Evolutionary conservation across 192 early-diverging fungal genomes (phyloP), one percentile per base, ranked within the genome.

Genomic region (Thamnidium elegans): DNA sequence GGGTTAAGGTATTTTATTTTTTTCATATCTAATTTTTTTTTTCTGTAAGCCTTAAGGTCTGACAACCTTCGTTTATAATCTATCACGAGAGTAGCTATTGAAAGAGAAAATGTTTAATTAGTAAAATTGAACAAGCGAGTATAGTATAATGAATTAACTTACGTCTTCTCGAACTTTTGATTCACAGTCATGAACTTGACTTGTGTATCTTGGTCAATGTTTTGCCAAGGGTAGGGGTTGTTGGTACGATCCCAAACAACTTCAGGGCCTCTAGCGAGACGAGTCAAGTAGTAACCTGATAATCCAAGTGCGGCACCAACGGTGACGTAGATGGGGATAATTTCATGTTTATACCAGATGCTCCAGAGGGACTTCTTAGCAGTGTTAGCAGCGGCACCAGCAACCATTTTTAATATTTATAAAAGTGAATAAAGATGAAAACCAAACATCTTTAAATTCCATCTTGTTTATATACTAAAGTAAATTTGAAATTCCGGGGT

Each of bases 41-140:
- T 0, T 82, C 87, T 0, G 93, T 99, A 58, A 15, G 80, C 72
- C 75, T 92, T 95, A 17, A 91, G 68, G 10, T 80, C 79, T 66
- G 90, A 93, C 31, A 81, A 70, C 36, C 80, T n/a, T n/a, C 82
- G 8, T 81, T 78, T 82, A 83, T 45, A 80, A 69, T 30, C 76
- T 76, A 26, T 83, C 78, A 53, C 81, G 81, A 39, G 72, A 70
- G 72, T 82, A 82, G 21, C 72, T 73, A 56, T 61, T 43, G 32
- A n/a, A n/a, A n/a, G 42, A 23, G 10, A 43, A n/a, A 58, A 66
- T 17, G 19, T 20, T 13, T 20, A n/a, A 23, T 39, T 31, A 51
- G 26, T 39, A 45, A 31, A 42, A 2, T 47, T n/a, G 7, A 10
- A 39, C 7, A 26, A 11, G 13, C 9, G 52, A 58, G 48, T 21